phyloP scores from a whole-genome alignment of 345 rosid genomes.

The Litchi chinensis region DNA sequence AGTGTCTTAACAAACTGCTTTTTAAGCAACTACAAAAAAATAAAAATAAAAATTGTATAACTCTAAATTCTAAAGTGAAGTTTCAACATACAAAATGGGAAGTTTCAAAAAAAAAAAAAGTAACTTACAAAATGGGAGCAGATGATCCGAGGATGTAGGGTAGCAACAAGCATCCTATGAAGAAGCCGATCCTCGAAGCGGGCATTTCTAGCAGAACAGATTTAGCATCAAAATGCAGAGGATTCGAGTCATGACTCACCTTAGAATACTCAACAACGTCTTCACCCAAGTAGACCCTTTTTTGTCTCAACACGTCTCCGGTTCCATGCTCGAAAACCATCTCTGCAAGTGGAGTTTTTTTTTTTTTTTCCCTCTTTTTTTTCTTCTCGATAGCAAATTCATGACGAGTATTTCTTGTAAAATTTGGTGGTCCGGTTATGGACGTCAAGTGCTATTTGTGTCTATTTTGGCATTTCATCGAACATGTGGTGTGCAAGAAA shows the following conservation, averaged over 20 bases:
- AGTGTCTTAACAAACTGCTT: too few relatives aligned
- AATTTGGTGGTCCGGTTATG: neutral
- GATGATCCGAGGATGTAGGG: constrained; percentile 79
- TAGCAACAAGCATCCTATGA: constrained; percentile 89
- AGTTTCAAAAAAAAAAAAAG: too few relatives aligned
- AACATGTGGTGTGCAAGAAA: neutral
- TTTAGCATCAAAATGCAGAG: constrained; percentile 71
- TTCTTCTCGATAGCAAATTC: constrained; percentile 16
- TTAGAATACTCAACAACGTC: constrained; percentile 70
- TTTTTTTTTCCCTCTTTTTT: neutral
- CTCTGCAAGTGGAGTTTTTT: constrained; percentile 33
- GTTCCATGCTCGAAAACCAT: constrained; percentile 44
- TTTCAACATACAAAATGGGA: too few relatives aligned
- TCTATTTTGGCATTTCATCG: constrained; percentile 15
- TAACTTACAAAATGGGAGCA: neutral
- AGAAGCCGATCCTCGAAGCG: constrained; percentile 74
- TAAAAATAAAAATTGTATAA: too few relatives aligned
- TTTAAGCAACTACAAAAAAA: too few relatives aligned
- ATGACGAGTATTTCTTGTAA: constrained; percentile 26
- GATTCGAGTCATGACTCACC: constrained; percentile 74
- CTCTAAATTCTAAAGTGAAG: too few relatives aligned
- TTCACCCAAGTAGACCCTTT: constrained; percentile 58
- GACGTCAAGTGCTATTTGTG: neutral
- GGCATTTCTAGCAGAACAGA: constrained; percentile 55
- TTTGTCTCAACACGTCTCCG: constrained; percentile 62